Conservation (phyloP, 345 rosid genomes). For the Mercurialis annua region DNA sequence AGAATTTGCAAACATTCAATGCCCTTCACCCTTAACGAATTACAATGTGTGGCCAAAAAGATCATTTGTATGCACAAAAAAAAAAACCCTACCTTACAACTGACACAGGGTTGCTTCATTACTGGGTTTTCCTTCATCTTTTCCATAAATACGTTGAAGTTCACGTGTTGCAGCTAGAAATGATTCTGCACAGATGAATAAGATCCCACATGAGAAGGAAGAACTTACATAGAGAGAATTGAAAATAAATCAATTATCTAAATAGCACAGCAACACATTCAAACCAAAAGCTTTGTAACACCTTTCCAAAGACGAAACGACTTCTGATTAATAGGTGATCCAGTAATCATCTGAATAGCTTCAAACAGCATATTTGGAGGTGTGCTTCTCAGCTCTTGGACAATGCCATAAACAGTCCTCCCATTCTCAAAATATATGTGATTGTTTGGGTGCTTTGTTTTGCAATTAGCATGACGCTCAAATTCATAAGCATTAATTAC, state of each 20-base stretch:
- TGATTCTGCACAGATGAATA: constrained; percentile 34
- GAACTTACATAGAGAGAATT: background rate
- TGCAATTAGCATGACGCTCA: constrained; percentile 64
- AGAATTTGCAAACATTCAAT: constrained; percentile 18
- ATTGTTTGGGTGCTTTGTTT: constrained; percentile 59
- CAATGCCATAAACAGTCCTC: constrained; percentile 54
- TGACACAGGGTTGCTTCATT: constrained; percentile 24
- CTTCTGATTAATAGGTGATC: constrained; percentile 55
- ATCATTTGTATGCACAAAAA: constrained; percentile 36
- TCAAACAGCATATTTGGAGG: constrained; percentile 54
- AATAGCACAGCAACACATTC: constrained; percentile 10
- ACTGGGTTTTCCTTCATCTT: constrained; percentile 39
- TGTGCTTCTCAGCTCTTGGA: constrained; percentile 58
- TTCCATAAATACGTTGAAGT: constrained; percentile 61
- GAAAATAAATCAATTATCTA: background rate
- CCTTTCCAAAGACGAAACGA: constrained; percentile 61
- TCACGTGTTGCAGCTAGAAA: constrained; percentile 55
- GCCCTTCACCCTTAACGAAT: constrained; percentile 27
- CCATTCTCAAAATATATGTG: constrained; percentile 62
- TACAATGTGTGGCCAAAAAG: constrained; percentile 18
- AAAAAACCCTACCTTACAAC: constrained; percentile 34
- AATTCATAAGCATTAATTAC: constrained; percentile 53
- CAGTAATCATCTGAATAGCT: constrained; percentile 49
- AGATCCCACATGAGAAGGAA: background rate
- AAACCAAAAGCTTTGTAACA: constrained; percentile 16